Evolutionary conservation across 1,284 basidiomycete genomes (phyloP), one percentile per base, ranked within the genome.

Genomic region (Tetrapyrgos nigripes): DNA sequence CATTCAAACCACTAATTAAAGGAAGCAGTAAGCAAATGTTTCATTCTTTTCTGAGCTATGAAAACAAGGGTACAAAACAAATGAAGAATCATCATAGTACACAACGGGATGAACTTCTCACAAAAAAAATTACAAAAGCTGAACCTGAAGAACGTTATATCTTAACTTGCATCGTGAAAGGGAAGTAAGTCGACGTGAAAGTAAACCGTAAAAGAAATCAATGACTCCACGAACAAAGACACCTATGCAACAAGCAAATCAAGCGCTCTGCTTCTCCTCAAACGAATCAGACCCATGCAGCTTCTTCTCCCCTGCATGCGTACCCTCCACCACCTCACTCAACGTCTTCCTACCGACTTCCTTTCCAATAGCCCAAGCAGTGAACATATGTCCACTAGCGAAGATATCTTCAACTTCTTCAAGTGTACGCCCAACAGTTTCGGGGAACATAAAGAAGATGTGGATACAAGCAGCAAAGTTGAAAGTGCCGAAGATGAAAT

Each of bases 361-460:
- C 58, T 81, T 79, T 43, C 79, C 77, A 66, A 92, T 81, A 60
- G 80, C 81, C 89, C 89, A 92, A 5, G 91, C 89, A n/a, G 83
- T 77, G 73, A 88, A 92, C 19, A 73, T 68, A 65, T 92, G 84
- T 0, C 88, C 88, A 63, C 87, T 82, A 10, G 75, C 73, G 75
- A 92, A 92, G 61, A 92, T 83, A 1, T 87, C 88, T 68, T 93
- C 91, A 55, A 91, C 81, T 73, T 92, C 88, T 74, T 92, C 89
- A 19, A 92, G 82, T 13, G 87, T 84, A 2, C 88, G 81, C 2
- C 85, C 84, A 23, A 86, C 86, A 13, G 89, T 92, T 75, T 92
- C 88, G 24, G 87, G 89, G 79, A 84, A 90, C 79, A 86, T 88
- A 78, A 91, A 91, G 67, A 86, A 75, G 57, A 92, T 76, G 64